Evolutionary conservation across 176 grass and related monocot species (phyloP).

Genomic region (Metroxylon sagu): DNA sequence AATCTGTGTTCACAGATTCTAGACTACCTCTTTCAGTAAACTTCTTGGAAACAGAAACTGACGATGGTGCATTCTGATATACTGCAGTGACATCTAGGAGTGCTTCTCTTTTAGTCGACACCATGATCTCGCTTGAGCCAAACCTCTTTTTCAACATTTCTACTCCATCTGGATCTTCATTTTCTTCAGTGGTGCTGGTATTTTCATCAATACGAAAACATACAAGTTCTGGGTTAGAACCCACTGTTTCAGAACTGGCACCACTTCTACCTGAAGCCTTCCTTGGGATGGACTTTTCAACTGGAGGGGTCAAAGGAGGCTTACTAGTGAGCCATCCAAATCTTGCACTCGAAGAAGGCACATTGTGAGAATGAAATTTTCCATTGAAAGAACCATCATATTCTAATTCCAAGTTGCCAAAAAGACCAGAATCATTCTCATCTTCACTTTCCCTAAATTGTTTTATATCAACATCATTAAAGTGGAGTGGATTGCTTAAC

Average conservation of each 20-base stretch:
- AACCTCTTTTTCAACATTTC: background rate
- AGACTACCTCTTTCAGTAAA: slow-evolving; percentile 22
- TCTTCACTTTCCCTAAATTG: slow-evolving; percentile 33
- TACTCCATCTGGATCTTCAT: slow-evolving; percentile 13
- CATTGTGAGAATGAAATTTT: slow-evolving; percentile 19
- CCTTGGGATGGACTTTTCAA: slow-evolving; percentile 44
- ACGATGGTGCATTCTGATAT: slow-evolving; percentile 34
- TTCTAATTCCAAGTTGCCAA: slow-evolving; percentile 30
- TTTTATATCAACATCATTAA: slow-evolving; percentile 24
- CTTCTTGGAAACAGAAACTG: slow-evolving; percentile 25
- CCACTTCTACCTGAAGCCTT: slow-evolving; percentile 37
- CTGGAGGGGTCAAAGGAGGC: slow-evolving; percentile 53
- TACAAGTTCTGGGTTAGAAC: slow-evolving; percentile 48
- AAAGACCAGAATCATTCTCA: slow-evolving; percentile 22
- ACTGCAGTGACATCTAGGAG: slow-evolving; percentile 51
- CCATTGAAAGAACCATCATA: slow-evolving; percentile 29
- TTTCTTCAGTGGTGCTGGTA: slow-evolving; percentile 41
- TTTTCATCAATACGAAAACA: slow-evolving; percentile 86
- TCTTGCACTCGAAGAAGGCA: slow-evolving; percentile 27
- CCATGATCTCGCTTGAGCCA: slow-evolving; percentile 2
- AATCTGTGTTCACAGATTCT: slow-evolving; percentile 2
- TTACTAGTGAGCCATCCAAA: slow-evolving; percentile 18
- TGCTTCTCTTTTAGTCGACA: slow-evolving; percentile 31
- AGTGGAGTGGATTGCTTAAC: slow-evolving; percentile 22
- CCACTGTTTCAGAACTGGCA: slow-evolving; percentile 44